Conservation (phyloP, 2,329 filamentous ascomycete genomes). For the Penicillium sp. region DNA sequence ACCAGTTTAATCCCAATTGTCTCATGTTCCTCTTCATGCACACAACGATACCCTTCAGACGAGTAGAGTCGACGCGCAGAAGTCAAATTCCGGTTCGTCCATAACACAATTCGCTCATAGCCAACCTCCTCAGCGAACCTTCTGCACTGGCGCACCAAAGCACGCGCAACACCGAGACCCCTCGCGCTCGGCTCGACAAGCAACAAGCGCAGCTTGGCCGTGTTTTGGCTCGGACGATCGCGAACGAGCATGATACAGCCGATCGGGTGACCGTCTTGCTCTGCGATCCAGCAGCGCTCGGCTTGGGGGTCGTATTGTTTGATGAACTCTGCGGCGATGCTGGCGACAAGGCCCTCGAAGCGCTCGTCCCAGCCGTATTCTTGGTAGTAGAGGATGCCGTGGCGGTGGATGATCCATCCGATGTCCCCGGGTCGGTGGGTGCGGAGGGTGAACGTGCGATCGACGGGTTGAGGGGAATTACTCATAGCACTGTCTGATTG, state of each 20-base stretch:
- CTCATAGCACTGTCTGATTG: not conserved
- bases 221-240: slow-evolving; percentile 15
- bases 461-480: not conserved
- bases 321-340: slow-evolving; percentile 25
- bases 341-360: slow-evolving; percentile 24
- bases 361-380: slow-evolving; percentile 26
- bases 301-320: slow-evolving; percentile 21
- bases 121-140: slow-evolving; percentile 26
- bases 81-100: slow-evolving; percentile 28
- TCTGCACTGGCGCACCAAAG: slow-evolving; percentile 23
- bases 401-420: slow-evolving; percentile 27
- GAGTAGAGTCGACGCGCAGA: slow-evolving; percentile 26
- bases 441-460: slow-evolving; percentile 17
- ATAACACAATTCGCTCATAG: slow-evolving; percentile 26
- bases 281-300: slow-evolving; percentile 32
- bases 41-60: slow-evolving; percentile 26
- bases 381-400: slow-evolving; percentile 23
- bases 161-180: slow-evolving; percentile 25
- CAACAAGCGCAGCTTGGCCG: slow-evolving; percentile 29
- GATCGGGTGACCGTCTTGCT: slow-evolving; percentile 21
- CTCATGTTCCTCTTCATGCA: slow-evolving; percentile 23
- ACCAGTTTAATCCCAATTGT: slow-evolving; percentile 22
- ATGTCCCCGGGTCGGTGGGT: slow-evolving; percentile 27
- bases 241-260: slow-evolving; percentile 31
- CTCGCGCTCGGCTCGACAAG: slow-evolving; percentile 29